phyloP scores from a whole-genome alignment of 2,329 filamentous ascomycete genomes.

The Colletotrichum sp. region DNA sequence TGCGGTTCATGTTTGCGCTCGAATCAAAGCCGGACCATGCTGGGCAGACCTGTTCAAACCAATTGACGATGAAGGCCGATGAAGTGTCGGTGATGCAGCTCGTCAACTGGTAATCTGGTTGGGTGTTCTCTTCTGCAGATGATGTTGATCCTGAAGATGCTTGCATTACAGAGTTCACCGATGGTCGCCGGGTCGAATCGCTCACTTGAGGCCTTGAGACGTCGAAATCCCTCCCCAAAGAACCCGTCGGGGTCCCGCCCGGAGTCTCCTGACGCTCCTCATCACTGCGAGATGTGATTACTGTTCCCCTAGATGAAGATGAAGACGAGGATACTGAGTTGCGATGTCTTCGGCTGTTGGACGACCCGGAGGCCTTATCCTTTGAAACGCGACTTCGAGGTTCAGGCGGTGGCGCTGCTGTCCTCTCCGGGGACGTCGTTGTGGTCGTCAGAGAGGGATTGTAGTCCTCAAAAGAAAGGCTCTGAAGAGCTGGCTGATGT shows the following conservation, averaged over 20 bases:
- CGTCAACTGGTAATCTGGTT: slow-evolving; percentile 16
- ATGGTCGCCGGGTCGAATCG: neutral
- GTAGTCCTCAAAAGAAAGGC: neutral
- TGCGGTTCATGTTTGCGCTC: slow-evolving; percentile 40
- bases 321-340: neutral
- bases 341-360: neutral
- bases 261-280: neutral
- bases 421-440: neutral
- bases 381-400: neutral
- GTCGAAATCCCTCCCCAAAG: neutral
- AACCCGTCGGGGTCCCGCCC: no score
- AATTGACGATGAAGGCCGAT: slow-evolving; percentile 38
- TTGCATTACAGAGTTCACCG: neutral
- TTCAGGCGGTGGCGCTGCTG: neutral
- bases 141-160: neutral
- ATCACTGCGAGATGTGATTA: neutral
- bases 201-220: neutral
- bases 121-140: neutral
- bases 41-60: slow-evolving; percentile 45
- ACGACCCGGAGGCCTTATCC: neutral
- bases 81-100: slow-evolving; percentile 30
- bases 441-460: neutral
- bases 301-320: neutral
- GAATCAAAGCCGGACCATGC: slow-evolving; percentile 47
- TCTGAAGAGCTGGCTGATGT: slow-evolving; percentile 31